Conservation (phyloP, 257 asterid genomes). For the Gentiana macrophylla region DNA sequence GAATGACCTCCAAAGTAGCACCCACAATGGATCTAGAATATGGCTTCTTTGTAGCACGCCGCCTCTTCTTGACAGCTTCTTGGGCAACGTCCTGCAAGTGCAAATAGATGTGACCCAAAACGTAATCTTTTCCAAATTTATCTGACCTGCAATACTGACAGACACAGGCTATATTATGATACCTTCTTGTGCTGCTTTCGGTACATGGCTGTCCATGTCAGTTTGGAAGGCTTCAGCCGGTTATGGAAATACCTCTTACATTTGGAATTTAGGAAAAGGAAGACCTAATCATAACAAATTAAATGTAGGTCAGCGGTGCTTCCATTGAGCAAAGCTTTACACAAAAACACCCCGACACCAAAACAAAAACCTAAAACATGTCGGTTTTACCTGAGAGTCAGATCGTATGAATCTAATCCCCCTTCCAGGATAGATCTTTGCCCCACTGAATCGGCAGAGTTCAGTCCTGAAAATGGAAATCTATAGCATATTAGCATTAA, state of each 20-base stretch:
- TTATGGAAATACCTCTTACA: constrained; percentile 90
- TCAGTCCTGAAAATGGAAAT: constrained; percentile 47
- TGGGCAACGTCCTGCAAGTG: constrained; percentile 52
- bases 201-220: constrained; percentile 85
- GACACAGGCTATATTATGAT: background rate
- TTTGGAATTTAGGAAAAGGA: constrained; percentile 71
- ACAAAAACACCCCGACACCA: background rate
- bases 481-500: too few relatives aligned
- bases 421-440: constrained; percentile 76
- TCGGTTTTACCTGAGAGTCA: constrained; percentile 54
- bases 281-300: constrained; percentile 32
- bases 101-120: background rate
- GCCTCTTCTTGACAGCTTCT: constrained; percentile 85
- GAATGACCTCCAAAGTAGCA: constrained; percentile 83
- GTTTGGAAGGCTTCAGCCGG: constrained; percentile 77
- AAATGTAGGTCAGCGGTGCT: background rate
- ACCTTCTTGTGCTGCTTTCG: constrained; percentile 87
- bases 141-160: background rate
- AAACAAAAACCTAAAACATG: background rate
- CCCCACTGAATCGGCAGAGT: constrained; percentile 74
- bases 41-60: constrained; percentile 72
- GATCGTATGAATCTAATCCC: constrained; percentile 67
- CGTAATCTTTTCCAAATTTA: background rate
- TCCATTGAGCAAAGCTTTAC: too few relatives aligned
- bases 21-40: constrained; percentile 91